Evolutionary conservation across 805 yeast species (phyloP).

Genomic region (Nakazawaea holstii): DNA sequence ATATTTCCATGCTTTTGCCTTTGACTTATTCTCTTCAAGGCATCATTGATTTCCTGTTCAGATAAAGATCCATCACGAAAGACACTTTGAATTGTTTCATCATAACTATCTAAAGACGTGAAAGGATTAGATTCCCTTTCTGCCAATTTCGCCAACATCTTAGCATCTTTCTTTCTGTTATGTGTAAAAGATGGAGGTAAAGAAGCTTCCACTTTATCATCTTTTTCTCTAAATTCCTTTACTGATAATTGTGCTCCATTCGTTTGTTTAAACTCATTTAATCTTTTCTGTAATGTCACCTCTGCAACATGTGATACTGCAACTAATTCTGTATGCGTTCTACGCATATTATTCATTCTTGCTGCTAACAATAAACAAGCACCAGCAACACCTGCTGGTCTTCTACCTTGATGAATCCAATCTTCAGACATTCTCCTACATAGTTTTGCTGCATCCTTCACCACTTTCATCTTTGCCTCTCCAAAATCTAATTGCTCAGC

Average conservation of each 20-base stretch:
- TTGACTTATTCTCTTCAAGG: slow-evolving; percentile 24
- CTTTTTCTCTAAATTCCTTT: slow-evolving; percentile 56
- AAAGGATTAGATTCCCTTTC: slow-evolving; percentile 16
- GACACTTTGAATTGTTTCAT: slow-evolving; percentile 30
- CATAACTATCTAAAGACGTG: slow-evolving; percentile 11
- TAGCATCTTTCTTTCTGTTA: slow-evolving; percentile 47
- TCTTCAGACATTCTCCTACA: slow-evolving; percentile 91
- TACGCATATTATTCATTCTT: slow-evolving; percentile 90
- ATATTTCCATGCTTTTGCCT: slow-evolving; percentile 15
- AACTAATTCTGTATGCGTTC: slow-evolving; percentile 90
- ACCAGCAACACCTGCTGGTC: slow-evolving; percentile 99
- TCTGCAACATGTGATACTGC: slow-evolving; percentile 95
- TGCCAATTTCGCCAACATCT: slow-evolving; percentile 28
- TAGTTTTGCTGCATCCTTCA: slow-evolving; percentile 78
- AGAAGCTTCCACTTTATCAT: slow-evolving; percentile 36
- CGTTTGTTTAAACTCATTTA: slow-evolving; percentile 82
- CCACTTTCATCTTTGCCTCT: slow-evolving; percentile 65
- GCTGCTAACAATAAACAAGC: slow-evolving; percentile 93
- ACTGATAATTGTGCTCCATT: slow-evolving; percentile 70
- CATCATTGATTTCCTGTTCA: slow-evolving; percentile 36
- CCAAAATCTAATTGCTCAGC: slow-evolving; percentile 84
- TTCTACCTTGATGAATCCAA: slow-evolving; percentile 94
- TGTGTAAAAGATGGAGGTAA: slow-evolving; percentile 81
- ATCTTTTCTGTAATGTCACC: slow-evolving; percentile 84
- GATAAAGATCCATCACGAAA: slow-evolving; percentile 38